A percentile compares a stretch with the other conserved stretches of the same genome.
phyloP scores from a whole-genome alignment of 495 filamentous ascomycete genomes.

The Neurospora sp. region DNA sequence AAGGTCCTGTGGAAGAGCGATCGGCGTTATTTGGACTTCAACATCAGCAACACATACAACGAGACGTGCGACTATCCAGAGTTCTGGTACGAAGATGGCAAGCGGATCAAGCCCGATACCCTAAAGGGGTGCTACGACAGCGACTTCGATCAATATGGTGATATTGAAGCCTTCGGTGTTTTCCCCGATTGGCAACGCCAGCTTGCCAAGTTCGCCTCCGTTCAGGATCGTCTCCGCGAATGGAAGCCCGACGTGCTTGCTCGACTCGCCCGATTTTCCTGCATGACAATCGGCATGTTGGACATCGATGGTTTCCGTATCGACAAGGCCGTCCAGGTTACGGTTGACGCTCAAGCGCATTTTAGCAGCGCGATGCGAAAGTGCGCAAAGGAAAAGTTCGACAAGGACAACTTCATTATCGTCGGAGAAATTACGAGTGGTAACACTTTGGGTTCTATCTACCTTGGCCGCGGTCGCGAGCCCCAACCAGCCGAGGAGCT shows the following conservation, averaged over 20 bases:
- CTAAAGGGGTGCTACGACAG: conserved; percentile 56
- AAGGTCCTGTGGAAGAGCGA: conserved; percentile 48
- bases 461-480: conserved; percentile 55
- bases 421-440: conserved; percentile 57
- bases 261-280: conserved; percentile 54
- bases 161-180: conserved; percentile 58
- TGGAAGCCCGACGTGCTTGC: conserved; percentile 53
- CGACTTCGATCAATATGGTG: conserved; percentile 64
- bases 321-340: conserved; percentile 59
- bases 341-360: conserved; percentile 51
- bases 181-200: conserved; percentile 57
- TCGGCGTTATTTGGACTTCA: conserved; percentile 54
- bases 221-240: conserved; percentile 65
- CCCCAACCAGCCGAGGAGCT: conserved; percentile 32
- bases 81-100: conserved; percentile 59
- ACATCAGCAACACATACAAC: conserved; percentile 48
- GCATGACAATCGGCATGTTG: conserved; percentile 52
- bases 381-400: conserved; percentile 42
- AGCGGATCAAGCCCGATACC: conserved; percentile 36
- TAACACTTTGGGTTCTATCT: conserved; percentile 54
- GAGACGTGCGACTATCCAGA: conserved; percentile 51
- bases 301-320: conserved; percentile 63
- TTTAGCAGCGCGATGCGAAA: conserved; percentile 44
- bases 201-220: conserved; percentile 63
- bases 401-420: conserved; percentile 56